Evolutionary conservation across 1,284 basidiomycete species (phyloP), one percentile per base, ranked within the genome.

Genomic region (Microbotryum scabiosae): DNA sequence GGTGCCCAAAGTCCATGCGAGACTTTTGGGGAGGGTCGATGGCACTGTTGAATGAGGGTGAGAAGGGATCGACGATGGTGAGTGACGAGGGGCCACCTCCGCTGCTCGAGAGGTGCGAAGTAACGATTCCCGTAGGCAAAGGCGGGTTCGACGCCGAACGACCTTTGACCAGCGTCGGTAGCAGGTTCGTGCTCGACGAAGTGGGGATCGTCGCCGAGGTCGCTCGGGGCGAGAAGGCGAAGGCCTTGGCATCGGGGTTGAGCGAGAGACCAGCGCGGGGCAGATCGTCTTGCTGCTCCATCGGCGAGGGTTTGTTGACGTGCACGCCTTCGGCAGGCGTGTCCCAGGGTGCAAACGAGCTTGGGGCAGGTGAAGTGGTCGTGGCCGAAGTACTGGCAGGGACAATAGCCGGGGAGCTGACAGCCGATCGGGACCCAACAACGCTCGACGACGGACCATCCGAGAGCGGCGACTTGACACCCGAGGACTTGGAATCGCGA

Each of bases 211-310:
- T 54, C 25, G 26, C 28, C 26, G 16, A 23, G 20, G 14, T 21
- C 47, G 21, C 30, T 51, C 7, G 46, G 45, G 21, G 49, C 41
- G 51, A 63, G 59, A 75, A 73, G 23, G 70, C 84, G 77, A 90
- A 90, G 51, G 83, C 87, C 72, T 89, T 88, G 55, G 88, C 88
- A 72, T 86, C 86, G 1, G 88, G 88, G 73, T 90, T 90, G 64
- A 90, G 80, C 5, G 85, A 82, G 44, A 69, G 69, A 21, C 70
- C 70, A 21, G 68, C 64, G 63, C 74, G 68, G 51, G 74, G 66
- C 26, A 68, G 64, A 62, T 75, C 70, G 69, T 73, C 58, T 84
- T 83, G 70, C 82, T 83, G 74, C 28, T 61, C 57, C 26, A 55
- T 57, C 6, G 66, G 61, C 48, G 63, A 67, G 23, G 61, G 51